These are phyloP conservation scores for Coemansia sp. DNA, from an alignment of 192 early-diverging fungal species.

Conservation along the genomic window DNA sequence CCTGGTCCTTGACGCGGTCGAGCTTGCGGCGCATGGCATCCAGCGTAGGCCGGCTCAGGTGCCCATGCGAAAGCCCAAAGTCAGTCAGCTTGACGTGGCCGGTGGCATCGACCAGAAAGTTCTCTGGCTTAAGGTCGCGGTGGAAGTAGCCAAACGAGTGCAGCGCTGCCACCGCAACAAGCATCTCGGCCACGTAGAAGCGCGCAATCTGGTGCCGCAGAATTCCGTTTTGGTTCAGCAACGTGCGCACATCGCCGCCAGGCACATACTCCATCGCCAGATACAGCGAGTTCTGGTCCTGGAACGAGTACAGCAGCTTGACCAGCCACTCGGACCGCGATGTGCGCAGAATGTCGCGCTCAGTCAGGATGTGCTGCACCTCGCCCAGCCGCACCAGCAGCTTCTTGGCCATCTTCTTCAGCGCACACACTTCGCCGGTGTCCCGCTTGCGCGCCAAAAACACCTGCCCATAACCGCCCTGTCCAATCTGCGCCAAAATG, in stretches of 20 bases:
- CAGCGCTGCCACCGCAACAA: conserved; percentile 73
- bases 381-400: conserved; percentile 65
- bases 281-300: conserved; percentile 70
- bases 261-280: conserved; percentile 67
- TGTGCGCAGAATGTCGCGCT: conserved; percentile 71
- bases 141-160: conserved; percentile 90
- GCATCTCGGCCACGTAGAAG: conserved; percentile 90
- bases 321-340: conserved; percentile 78
- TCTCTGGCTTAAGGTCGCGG: conserved; percentile 91
- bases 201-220: conserved; percentile 73
- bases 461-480: conserved; percentile 79
- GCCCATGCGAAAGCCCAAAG: conserved; percentile 85
- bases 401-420: conserved; percentile 75
- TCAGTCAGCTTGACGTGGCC: conserved; percentile 89
- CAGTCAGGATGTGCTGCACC: conserved; percentile 69
- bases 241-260: conserved; percentile 75
- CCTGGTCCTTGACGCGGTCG: conserved; percentile 58
- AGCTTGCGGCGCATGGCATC: conserved; percentile 55
- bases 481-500: conserved; percentile 70
- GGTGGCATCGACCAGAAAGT: conserved; percentile 68
- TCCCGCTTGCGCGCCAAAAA: conserved; percentile 69
- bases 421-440: conserved; percentile 64
- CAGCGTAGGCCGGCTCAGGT: conserved; percentile 56
- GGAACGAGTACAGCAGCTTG: conserved; percentile 86
- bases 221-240: conserved; percentile 71